phyloP scores from a whole-genome alignment of 441 rosid genomes.

The Arabidopsis hybrid region DNA sequence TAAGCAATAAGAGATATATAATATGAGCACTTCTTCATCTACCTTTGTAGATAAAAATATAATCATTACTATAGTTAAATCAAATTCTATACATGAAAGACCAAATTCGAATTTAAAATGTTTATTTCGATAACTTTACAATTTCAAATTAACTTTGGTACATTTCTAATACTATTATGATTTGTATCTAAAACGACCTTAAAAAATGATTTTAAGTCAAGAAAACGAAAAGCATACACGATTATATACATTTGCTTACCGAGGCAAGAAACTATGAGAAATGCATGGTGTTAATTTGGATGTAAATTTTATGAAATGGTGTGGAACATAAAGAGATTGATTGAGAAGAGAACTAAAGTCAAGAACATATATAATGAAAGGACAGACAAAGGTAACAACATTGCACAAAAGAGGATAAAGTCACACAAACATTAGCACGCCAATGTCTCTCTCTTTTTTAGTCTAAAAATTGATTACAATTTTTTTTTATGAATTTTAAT shows the following conservation, averaged over 20 bases:
- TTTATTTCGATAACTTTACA: not conserved
- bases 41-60: not conserved
- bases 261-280: not conserved
- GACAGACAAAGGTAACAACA: slow-evolving; percentile 35
- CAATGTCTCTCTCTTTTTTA: slow-evolving; percentile 31
- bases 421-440: slow-evolving; percentile 41
- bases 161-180: no score
- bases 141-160: not conserved
- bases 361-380: slow-evolving; percentile 39
- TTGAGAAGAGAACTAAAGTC: slow-evolving; percentile 30
- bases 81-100: not conserved
- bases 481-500: slow-evolving; percentile 19
- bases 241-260: no score
- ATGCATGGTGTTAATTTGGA: not conserved
- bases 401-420: slow-evolving; percentile 37
- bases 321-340: slow-evolving; percentile 35
- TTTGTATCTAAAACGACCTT: no score
- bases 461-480: not conserved
- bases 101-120: not conserved
- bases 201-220: not conserved
- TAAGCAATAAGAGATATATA: slow-evolving; percentile 31
- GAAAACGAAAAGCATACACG: no score
- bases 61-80: no score
- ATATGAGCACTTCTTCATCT: slow-evolving; percentile 36
- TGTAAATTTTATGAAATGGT: slow-evolving; percentile 9